A percentile compares a stretch with the other conserved stretches of the same genome.
phyloP scores from a whole-genome alignment of 106 monocot genomes.

The Iris macrosiphon region DNA sequence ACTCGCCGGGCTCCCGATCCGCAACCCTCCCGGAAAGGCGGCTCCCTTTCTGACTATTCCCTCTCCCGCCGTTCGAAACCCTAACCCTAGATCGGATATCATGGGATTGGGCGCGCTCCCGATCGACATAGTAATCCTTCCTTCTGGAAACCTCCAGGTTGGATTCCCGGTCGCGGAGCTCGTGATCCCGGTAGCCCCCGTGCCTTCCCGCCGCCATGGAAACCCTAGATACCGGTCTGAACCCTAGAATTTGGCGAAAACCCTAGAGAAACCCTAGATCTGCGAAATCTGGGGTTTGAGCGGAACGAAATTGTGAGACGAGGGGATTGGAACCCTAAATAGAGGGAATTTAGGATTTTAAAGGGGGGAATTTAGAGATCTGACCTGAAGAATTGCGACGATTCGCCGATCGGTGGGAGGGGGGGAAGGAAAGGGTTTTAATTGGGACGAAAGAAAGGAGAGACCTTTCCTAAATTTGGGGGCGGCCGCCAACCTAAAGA shows the following conservation, averaged over 20 bases:
- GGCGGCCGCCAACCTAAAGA: too few species aligned
- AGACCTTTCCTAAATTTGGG: too few species aligned
- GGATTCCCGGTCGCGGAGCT: constrained; percentile 17
- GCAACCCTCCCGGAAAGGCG: constrained; percentile 1
- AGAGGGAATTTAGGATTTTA: too few species aligned
- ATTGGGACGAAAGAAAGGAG: too few species aligned
- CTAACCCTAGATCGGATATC: not conserved
- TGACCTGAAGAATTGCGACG: too few species aligned
- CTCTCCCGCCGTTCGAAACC: constrained; percentile 2
- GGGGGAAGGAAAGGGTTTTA: too few species aligned
- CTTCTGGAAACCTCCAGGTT: constrained; percentile 16
- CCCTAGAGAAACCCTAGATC: constrained; percentile 10
- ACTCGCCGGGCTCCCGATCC: constrained; percentile 56
- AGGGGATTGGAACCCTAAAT: too few species aligned
- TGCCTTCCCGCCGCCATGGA: constrained; percentile 45
- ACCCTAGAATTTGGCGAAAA: too few species aligned
- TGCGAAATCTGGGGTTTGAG: not conserved
- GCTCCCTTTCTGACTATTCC: not conserved
- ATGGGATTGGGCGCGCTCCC: constrained; percentile 5
- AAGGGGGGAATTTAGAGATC: too few species aligned
- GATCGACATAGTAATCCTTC: constrained; percentile 20
- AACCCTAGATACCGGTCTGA: constrained; percentile 11
- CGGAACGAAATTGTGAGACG: too few species aligned
- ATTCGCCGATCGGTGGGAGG: too few species aligned
- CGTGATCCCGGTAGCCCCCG: constrained; percentile 24